Base-by-base conservation (phyloP, 345 rosid genomes). In the Raphanus sativus region DNA sequence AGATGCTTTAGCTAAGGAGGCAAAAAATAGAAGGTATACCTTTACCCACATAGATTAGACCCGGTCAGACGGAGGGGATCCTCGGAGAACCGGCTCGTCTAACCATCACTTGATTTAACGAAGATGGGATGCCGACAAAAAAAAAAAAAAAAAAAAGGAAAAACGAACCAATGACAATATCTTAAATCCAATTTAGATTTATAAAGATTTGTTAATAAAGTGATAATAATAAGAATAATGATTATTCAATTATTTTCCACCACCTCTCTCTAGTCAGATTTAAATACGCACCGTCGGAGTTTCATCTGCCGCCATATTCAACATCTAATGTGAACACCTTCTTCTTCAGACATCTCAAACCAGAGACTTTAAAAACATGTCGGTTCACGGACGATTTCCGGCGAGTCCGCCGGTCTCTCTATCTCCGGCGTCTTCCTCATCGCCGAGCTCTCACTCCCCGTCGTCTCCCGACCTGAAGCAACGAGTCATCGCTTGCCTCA, bases 401-500 rank as follows among this genome's bases (percentile, higher is more conserved):
- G 82, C 78, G 71, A 79, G 61, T 68, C 83, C 80, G 1, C 84
- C 89, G 74, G 50, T 56, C 28, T 84, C 78, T 29, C 80, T 78
- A 56, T 84, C 84, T 21, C 65, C 86, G 6, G 36, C 83, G 2
- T 26, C 78, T 24, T 76, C 86, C 0, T 50, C 82, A 3, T 63
- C 80, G 0, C 70, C 71, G 4, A 59, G 28, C 38, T 70, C 80
- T 2, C 75, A 77, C 32, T 83, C 83, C 12, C 77, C 75, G 29
- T 73, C 84, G 26, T 28, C 83, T 11, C 83, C 81, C 32, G 89
- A 87, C 81, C 87, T 94, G 67, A 91, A 87, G 76, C 85, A 81
- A 67, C 85, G 96, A 40, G 93, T 94, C 80, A 85, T 94, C 34
- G 79, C 83, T 7, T 94, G 97, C 73, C 91, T 94, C 33, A 91